A percentile compares a stretch with the other conserved stretches of the same genome.
phyloP scores from a whole-genome alignment of 345 rosid species.

The Reutealis trisperma region DNA sequence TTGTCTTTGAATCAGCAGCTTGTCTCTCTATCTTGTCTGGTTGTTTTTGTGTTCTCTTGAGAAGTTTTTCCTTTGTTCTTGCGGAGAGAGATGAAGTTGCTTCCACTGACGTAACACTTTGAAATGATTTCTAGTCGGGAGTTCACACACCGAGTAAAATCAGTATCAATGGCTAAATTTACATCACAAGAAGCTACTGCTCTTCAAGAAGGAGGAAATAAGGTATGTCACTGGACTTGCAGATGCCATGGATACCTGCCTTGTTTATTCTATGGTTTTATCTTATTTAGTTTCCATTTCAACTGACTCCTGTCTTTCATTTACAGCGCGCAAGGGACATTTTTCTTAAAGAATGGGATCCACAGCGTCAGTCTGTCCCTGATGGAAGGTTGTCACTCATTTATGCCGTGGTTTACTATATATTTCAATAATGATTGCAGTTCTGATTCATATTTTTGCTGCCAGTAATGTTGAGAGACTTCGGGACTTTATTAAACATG shows the following conservation, averaged over 20 bases:
- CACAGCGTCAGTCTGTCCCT: slow-evolving; percentile 67
- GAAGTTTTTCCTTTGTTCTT: background rate
- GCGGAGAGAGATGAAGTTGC: background rate
- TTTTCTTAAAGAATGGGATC: slow-evolving; percentile 88
- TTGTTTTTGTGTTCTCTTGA: background rate
- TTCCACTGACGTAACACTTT: slow-evolving; percentile 13
- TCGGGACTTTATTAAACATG: slow-evolving; percentile 87
- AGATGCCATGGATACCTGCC: background rate
- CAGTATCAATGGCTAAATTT: slow-evolving; percentile 93
- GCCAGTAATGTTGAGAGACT: slow-evolving; percentile 79
- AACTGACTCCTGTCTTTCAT: slow-evolving; percentile 7
- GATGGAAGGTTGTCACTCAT: slow-evolving; percentile 65
- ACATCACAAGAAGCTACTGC: slow-evolving; percentile 80
- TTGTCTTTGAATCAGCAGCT: slow-evolving; percentile 5
- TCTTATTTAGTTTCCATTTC: slow-evolving; percentile 8
- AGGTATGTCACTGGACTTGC: slow-evolving; percentile 47
- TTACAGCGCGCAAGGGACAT: slow-evolving; percentile 80
- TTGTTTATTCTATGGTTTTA: background rate
- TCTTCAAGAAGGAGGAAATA: slow-evolving; percentile 94
- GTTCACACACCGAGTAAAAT: slow-evolving; percentile 94
- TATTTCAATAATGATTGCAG: slow-evolving; percentile 2
- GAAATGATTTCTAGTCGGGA: slow-evolving; percentile 63
- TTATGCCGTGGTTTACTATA: slow-evolving; percentile 3
- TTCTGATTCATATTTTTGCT: slow-evolving; percentile 35
- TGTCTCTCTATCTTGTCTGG: background rate